These are phyloP conservation scores for Diaporthe nobilis DNA, from an alignment of 2,329 filamentous ascomycete genomes.

Conservation along the genomic window DNA sequence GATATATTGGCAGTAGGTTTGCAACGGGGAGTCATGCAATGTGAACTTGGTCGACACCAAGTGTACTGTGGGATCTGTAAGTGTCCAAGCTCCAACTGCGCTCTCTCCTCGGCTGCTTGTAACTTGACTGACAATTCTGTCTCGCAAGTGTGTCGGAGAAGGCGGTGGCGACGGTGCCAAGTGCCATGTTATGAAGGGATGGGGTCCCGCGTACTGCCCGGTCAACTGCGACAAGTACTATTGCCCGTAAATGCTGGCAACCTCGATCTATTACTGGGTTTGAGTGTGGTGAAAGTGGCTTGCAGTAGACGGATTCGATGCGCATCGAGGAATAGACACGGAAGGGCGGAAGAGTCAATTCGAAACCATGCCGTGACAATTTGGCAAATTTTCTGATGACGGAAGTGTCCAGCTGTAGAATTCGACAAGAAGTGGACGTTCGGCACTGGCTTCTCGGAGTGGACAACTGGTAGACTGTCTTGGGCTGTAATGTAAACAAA, in stretches of 20 bases:
- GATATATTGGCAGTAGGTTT: background rate
- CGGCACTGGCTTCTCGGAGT: no score
- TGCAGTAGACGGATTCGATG: background rate
- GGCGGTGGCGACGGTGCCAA: constrained; percentile 2
- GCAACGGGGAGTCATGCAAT: background rate
- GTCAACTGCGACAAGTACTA: background rate
- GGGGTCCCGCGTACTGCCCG: background rate
- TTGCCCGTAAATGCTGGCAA: background rate
- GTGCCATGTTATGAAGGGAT: background rate
- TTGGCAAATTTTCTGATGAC: background rate
- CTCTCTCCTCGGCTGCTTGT: background rate
- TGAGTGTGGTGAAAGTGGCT: background rate
- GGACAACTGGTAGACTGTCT: no score
- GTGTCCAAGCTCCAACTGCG: background rate
- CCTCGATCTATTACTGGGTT: background rate
- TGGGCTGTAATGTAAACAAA: no score
- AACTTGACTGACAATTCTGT: background rate
- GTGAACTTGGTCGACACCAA: background rate
- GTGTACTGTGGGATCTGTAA: background rate
- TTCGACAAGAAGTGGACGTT: background rate
- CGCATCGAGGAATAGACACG: background rate
- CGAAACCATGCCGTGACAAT: background rate
- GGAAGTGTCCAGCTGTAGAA: background rate
- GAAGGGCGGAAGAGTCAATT: background rate
- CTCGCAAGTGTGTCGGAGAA: background rate